phyloP scores from a whole-genome alignment of 768 basidiomycete species.

The Boletus rex-veris region DNA sequence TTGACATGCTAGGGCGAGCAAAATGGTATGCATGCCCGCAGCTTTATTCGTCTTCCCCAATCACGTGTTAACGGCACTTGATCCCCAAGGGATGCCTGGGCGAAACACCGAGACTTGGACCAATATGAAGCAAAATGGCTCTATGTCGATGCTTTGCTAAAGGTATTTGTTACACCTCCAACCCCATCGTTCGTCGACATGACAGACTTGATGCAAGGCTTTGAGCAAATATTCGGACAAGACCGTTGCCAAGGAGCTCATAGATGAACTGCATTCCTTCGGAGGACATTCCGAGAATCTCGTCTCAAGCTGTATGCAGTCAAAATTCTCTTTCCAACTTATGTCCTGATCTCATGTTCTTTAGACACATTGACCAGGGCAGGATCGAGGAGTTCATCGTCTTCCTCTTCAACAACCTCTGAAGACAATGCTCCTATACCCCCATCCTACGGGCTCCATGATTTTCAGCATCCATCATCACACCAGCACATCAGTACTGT shows the following conservation, averaged over 20 bases:
- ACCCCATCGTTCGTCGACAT: not conserved
- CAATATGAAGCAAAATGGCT: constrained; percentile 79
- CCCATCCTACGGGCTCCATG: constrained; percentile 13
- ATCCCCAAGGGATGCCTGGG: constrained; percentile 83
- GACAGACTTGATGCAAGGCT: constrained; percentile 48
- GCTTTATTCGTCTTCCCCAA: constrained; percentile 1
- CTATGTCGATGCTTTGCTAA: constrained; percentile 85
- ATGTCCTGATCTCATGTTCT: constrained; percentile 1
- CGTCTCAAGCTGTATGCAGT: constrained; percentile 57
- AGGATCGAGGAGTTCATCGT: constrained; percentile 54
- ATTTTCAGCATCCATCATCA: constrained; percentile 6
- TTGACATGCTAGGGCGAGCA: constrained; percentile 88
- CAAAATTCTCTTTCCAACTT: not conserved
- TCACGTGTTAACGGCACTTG: constrained; percentile 21
- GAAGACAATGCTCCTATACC: constrained; percentile 31
- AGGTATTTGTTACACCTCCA: constrained; percentile 42
- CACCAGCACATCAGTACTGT: constrained; percentile 18
- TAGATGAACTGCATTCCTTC: constrained; percentile 75
- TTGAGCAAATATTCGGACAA: constrained; percentile 81
- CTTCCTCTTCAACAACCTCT: constrained; percentile 63
- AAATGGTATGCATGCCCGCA: constrained; percentile 66
- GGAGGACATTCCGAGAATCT: constrained; percentile 64
- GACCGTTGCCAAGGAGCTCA: constrained; percentile 69
- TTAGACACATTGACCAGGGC: constrained; percentile 37
- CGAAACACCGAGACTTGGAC: constrained; percentile 83